Conservation (phyloP, 306 rosid species). For the Pyrus communis region DNA sequence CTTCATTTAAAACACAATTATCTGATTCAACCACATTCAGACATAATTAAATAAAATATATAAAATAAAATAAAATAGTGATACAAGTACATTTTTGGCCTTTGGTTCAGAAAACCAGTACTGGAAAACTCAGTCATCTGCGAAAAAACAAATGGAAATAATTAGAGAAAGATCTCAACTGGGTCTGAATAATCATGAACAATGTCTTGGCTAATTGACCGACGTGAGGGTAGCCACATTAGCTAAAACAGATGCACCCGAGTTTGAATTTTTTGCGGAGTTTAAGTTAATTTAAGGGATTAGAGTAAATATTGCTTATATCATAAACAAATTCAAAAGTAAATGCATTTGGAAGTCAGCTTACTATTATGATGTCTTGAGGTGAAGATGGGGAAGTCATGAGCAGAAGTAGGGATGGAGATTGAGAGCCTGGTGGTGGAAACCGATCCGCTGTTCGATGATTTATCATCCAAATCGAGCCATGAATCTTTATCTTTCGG, state of each 20-base stretch:
- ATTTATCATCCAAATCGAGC: constrained; percentile 78
- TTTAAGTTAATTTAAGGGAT: not conserved
- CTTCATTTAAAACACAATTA: constrained; percentile 40
- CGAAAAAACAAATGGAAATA: constrained; percentile 22
- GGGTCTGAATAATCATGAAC: not conserved
- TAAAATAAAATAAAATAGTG: not conserved
- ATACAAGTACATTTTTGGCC: constrained; percentile 44
- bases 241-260: not conserved
- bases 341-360: not conserved
- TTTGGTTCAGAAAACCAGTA: constrained; percentile 30
- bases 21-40: constrained; percentile 16
- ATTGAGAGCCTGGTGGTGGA: constrained; percentile 84
- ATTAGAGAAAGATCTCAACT: not conserved
- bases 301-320: not conserved
- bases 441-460: constrained; percentile 42
- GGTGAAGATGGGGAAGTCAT: constrained; percentile 57
- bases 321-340: not conserved
- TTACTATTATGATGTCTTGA: constrained; percentile 44
- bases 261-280: not conserved
- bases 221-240: not conserved
- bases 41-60: not conserved
- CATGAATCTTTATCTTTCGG: constrained; percentile 57
- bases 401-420: constrained; percentile 68
- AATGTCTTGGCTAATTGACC: not conserved
- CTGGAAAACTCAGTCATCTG: constrained; percentile 54